A percentile compares a stretch with the other conserved stretches of the same genome.
phyloP scores from a whole-genome alignment of 345 rosid species.

The Trapa incisa region DNA sequence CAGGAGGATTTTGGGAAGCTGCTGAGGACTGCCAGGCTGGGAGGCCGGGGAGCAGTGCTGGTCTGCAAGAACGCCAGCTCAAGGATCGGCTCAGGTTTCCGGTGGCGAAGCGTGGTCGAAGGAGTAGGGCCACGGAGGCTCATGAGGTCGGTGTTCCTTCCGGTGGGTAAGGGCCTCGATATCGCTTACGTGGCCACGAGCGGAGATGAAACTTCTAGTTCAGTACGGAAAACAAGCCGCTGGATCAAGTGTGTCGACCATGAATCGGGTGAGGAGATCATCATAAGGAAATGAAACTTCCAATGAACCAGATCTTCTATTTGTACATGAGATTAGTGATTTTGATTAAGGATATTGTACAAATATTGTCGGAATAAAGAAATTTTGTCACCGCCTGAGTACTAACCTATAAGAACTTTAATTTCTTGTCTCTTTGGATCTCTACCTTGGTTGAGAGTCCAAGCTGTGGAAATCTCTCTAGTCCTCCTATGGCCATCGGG shows the following conservation, averaged over 20 bases:
- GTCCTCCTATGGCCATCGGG: too few relatives aligned
- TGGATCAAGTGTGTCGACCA: slow-evolving; percentile 72
- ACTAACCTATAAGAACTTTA: too few relatives aligned
- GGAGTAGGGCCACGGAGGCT: slow-evolving; percentile 40
- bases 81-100: slow-evolving; percentile 28
- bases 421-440: too few relatives aligned
- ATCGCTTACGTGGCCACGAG: slow-evolving; percentile 47
- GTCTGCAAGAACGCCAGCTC: slow-evolving; percentile 61
- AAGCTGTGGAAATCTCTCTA: too few relatives aligned
- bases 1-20: slow-evolving; percentile 43
- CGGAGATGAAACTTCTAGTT: slow-evolving; percentile 14
- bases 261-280: slow-evolving; percentile 64
- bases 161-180: slow-evolving; percentile 78
- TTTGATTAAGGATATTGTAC: not conserved
- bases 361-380: too few relatives aligned
- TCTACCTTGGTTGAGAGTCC: too few relatives aligned
- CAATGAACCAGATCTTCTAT: not conserved
- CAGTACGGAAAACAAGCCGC: slow-evolving; percentile 31
- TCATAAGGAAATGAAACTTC: slow-evolving; percentile 29
- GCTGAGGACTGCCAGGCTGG: slow-evolving; percentile 49
- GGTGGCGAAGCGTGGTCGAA: slow-evolving; percentile 45
- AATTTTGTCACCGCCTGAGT: too few relatives aligned
- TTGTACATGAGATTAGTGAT: slow-evolving; percentile 4
- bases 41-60: slow-evolving; percentile 58
- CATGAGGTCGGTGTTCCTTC: slow-evolving; percentile 49